Conservation (phyloP, 306 rosid genomes). For the Vigna trinervia region DNA sequence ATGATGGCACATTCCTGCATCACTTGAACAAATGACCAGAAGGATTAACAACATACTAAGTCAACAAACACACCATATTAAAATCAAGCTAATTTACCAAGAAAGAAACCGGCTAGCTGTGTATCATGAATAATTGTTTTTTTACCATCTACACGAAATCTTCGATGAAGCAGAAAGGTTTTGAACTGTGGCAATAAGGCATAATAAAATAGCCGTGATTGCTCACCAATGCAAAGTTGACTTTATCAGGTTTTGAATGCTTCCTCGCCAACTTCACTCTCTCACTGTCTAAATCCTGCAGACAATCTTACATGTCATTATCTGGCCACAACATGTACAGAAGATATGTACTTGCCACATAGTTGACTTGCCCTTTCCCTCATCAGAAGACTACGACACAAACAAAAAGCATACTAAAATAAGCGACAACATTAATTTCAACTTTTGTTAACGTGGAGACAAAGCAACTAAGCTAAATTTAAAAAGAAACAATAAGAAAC, state of each 20-base stretch:
- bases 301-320: conserved; percentile 40
- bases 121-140: background rate
- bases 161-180: conserved; percentile 17
- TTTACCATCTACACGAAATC: conserved; percentile 5
- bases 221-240: conserved; percentile 14
- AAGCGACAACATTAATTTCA: conserved; percentile 10
- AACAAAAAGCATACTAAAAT: background rate
- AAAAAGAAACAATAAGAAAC: conserved; percentile 3
- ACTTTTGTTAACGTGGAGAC: background rate
- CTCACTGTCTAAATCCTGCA: conserved; percentile 24
- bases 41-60: conserved; percentile 34
- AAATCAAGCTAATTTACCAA: conserved; percentile 13
- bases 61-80: conserved; percentile 23
- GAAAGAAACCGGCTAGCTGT: conserved; percentile 17
- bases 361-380: conserved; percentile 37
- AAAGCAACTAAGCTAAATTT: background rate
- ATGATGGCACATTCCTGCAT: conserved; percentile 31
- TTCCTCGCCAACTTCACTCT: conserved; percentile 32
- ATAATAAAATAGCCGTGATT: background rate
- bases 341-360: conserved; percentile 27
- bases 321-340: conserved; percentile 23
- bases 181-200: background rate
- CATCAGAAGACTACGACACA: background rate
- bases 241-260: conserved; percentile 41
- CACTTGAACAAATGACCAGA: conserved; percentile 36